phyloP scores from a whole-genome alignment of 108 stramenopile species.

The Bacterosira constricta region DNA sequence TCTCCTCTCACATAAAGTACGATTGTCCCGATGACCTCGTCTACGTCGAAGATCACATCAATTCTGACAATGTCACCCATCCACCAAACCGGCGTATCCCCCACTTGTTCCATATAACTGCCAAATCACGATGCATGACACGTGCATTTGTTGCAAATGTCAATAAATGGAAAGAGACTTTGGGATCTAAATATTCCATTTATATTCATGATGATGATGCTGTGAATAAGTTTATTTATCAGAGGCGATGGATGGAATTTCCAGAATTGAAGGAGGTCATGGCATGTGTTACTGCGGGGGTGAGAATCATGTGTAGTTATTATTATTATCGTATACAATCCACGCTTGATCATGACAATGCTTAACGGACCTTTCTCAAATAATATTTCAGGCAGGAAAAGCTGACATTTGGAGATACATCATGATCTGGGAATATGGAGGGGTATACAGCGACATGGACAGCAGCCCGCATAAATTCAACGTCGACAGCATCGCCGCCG shows the following conservation, averaged over 20 bases:
- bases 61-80: constrained; percentile 4
- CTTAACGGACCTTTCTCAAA: not conserved
- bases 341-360: not conserved
- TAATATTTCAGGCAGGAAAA: constrained; percentile 40
- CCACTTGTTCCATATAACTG: constrained; percentile 60
- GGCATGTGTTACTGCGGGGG: constrained; percentile 47
- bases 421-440: constrained; percentile 65
- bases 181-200: constrained; percentile 50
- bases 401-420: constrained; percentile 69
- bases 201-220: constrained; percentile 76
- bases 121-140: constrained; percentile 59
- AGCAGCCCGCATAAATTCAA: constrained; percentile 47
- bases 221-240: constrained; percentile 52
- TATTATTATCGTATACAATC: not conserved
- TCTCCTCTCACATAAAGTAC: not conserved
- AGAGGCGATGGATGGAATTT: constrained; percentile 50
- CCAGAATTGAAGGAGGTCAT: constrained; percentile 55
- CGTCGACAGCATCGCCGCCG: constrained; percentile 19
- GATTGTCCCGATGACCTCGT: constrained; percentile 6
- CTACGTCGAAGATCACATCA: constrained; percentile 19
- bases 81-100: constrained; percentile 48
- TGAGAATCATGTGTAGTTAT: not conserved
- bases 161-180: constrained; percentile 43
- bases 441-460: constrained; percentile 71
- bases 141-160: constrained; percentile 30